Evolutionary conservation across 306 rosid genomes (phyloP).

Genomic region (Hippophae rhamnoides): DNA sequence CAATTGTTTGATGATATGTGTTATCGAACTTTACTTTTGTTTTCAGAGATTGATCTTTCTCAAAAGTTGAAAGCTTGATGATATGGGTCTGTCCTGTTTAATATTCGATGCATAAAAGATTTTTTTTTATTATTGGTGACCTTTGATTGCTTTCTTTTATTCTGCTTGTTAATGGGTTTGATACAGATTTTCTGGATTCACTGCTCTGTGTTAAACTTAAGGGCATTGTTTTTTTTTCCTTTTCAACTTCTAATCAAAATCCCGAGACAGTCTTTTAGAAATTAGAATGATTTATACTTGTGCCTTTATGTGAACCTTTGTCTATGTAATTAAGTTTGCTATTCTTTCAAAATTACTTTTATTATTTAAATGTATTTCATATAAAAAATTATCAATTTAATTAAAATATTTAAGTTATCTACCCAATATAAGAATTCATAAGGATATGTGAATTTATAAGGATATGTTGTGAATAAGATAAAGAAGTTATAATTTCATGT

Average conservation of each 20-base stretch:
- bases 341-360: not conserved
- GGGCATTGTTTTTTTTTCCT: not conserved
- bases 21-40: not conserved
- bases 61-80: not conserved
- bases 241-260: too few relatives aligned
- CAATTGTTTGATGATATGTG: slow-evolving; percentile 6
- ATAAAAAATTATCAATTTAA: not conserved
- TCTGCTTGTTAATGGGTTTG: not conserved
- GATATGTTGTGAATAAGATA: too few relatives aligned
- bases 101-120: not conserved
- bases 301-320: not conserved
- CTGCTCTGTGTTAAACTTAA: not conserved
- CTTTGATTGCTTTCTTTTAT: not conserved
- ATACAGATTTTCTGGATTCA: not conserved
- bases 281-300: slow-evolving; percentile 7
- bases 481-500: too few relatives aligned
- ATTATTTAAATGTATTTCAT: not conserved
- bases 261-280: not conserved
- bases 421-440: too few relatives aligned
- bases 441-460: too few relatives aligned
- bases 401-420: too few relatives aligned
- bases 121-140: not conserved
- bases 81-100: not conserved
- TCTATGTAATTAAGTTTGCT: not conserved
- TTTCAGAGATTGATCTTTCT: too few relatives aligned